Conservation (phyloP, 2,329 filamentous ascomycete genomes). For the Venturiaceae sp. region DNA sequence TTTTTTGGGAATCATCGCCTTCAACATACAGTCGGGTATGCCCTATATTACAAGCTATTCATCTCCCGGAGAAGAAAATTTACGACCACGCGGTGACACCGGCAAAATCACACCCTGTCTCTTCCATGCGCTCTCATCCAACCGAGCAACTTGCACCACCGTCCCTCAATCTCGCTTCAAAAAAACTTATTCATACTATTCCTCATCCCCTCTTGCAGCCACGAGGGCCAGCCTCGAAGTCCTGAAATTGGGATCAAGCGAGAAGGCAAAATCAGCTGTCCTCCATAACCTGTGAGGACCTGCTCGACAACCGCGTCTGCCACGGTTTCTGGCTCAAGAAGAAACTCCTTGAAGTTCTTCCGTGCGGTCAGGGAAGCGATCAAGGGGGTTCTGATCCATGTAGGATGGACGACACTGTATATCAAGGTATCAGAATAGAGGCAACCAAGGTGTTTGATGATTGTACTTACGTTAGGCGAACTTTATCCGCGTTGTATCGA, state of each 20-base stretch:
- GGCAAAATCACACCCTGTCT: too few species aligned
- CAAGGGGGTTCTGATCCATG: conserved; percentile 49
- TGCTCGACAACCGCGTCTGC: conserved; percentile 53
- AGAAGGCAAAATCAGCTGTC: conserved; percentile 46
- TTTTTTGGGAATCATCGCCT: too few species aligned
- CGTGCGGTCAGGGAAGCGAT: conserved; percentile 46
- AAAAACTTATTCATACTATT: conserved; percentile 13
- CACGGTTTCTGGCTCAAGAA: conserved; percentile 51
- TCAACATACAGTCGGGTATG: too few species aligned
- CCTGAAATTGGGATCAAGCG: conserved; percentile 11
- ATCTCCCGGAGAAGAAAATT: too few species aligned
- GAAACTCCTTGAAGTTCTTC: conserved; percentile 39
- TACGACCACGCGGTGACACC: too few species aligned
- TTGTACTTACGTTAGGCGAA: conserved; percentile 44
- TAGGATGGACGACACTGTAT: conserved; percentile 46
- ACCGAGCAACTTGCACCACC: too few species aligned
- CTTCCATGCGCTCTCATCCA: too few species aligned
- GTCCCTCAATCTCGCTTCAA: background rate
- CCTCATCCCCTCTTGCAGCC: conserved; percentile 49
- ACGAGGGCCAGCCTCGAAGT: conserved; percentile 46
- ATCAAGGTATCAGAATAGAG: background rate
- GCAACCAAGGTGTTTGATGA: background rate
- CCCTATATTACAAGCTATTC: too few species aligned
- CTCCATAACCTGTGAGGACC: conserved; percentile 47
- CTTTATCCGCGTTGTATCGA: conserved; percentile 50